These are phyloP conservation scores for Citeromyces matritensis DNA, from an alignment of 805 yeast genomes.

Conservation along the genomic window DNA sequence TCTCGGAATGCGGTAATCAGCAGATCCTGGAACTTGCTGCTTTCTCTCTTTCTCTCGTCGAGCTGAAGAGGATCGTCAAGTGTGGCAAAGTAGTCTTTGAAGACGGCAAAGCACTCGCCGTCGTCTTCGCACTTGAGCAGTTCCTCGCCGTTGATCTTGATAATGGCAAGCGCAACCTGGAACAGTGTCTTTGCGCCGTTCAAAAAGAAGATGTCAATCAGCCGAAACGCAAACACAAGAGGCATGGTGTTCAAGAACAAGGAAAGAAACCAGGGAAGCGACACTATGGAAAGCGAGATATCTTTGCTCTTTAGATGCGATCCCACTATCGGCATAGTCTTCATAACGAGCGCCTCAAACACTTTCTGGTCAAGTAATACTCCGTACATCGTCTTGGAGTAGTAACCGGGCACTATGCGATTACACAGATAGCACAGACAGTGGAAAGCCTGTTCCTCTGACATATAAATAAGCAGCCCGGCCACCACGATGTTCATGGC, in stretches of 20 bases:
- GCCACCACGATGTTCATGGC: slow-evolving; percentile 95
- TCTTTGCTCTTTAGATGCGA: slow-evolving; percentile 66
- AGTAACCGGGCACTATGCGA: slow-evolving; percentile 83
- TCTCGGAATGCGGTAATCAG: slow-evolving; percentile 89
- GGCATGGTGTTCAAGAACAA: slow-evolving; percentile 90
- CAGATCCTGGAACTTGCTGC: slow-evolving; percentile 80
- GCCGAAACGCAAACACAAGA: slow-evolving; percentile 78
- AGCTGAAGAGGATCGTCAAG: slow-evolving; percentile 65
- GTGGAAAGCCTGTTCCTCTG: slow-evolving; percentile 98
- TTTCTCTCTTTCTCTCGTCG: slow-evolving; percentile 44
- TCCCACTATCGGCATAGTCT: slow-evolving; percentile 81
- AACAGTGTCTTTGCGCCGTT: slow-evolving; percentile 84
- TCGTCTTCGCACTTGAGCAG: slow-evolving; percentile 75
- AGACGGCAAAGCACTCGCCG: slow-evolving; percentile 75
- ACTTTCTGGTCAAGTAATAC: slow-evolving; percentile 88
- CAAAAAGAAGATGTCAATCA: slow-evolving; percentile 77
- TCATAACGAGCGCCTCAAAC: slow-evolving; percentile 78
- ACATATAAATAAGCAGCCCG: slow-evolving; percentile 65
- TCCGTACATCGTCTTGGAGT: slow-evolving; percentile 96
- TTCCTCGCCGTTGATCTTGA: slow-evolving; percentile 78
- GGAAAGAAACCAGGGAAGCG: slow-evolving; percentile 93
- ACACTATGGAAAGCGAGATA: slow-evolving; percentile 84
- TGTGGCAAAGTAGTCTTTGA: slow-evolving; percentile 68
- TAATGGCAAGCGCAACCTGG: slow-evolving; percentile 86
- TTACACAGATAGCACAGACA: slow-evolving; percentile 71